Base-by-base conservation (phyloP, 164 flowering plant genomes). In the Houttuynia cordata region DNA sequence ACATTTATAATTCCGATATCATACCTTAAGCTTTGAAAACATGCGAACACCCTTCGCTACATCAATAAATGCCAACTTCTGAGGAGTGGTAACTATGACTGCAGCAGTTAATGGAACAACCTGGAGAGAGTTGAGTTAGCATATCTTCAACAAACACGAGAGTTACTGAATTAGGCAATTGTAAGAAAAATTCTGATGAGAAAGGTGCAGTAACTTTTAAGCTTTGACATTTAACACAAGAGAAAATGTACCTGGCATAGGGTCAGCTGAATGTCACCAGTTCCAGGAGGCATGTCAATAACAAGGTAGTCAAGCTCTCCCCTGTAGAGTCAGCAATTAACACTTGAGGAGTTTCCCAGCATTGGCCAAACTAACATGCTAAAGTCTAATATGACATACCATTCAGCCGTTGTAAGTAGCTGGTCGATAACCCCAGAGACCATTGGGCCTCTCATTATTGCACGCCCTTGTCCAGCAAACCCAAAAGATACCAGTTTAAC, bases 11-110 rank as follows among this genome's bases (percentile, higher is more conserved):
- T 24, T 4, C 25, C 40, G 42, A 25, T 57, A 12, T 20, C 71
- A 64, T 37, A 88, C 97, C 97, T 93, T 87, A 52, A 93, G 92
- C 81, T 86, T 90, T 20, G 98, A 87, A 77, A 93, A 90, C 98
- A 93, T 93, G 56, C 96, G 97, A 55, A 93, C 97, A 71, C 98
- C 98, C 75, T 93, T 93, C 30, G 98, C 97, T 69, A 93, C 98
- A 73, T 93, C 98, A 56, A 93, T 90, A 65, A 93, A 88, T 39
- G 97, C 82, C 56, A 93, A 77, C 83, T 93, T 93, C 76, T 93
- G 98, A 63, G 97, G 97, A 42, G 96, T 93, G 51, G 98, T 89
- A 64, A 93, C 98, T 66, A 93, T 90, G 62, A 90, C 98, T 39
- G 98, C 96, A 64, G 98, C 98, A 63, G 94, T 90, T 69, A 93